These are phyloP conservation scores for Macrophomina phaseolina DNA, from an alignment of 2,329 filamentous ascomycete genomes.

Conservation along the genomic window DNA sequence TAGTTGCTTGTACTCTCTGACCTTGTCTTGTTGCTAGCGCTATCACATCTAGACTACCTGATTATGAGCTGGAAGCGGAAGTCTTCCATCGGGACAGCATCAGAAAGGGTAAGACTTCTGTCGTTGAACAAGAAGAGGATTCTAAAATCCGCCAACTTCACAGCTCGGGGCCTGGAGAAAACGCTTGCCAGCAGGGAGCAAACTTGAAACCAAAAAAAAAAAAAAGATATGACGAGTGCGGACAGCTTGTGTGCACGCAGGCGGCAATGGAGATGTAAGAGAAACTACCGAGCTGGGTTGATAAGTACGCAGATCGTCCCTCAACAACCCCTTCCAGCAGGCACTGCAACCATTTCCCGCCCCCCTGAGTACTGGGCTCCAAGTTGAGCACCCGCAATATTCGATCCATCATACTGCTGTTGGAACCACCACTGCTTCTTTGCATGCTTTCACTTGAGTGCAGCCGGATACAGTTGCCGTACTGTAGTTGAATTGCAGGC, in stretches of 20 bases:
- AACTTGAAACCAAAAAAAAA: not conserved
- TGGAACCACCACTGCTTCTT: slow-evolving; percentile 3
- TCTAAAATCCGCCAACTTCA: not conserved
- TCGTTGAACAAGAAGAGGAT: not conserved
- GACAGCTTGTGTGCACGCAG: not conserved
- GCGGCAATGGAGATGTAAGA: not conserved
- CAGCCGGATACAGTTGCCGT: not conserved
- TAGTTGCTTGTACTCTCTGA: not conserved
- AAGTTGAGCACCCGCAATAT: not conserved
- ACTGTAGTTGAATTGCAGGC: not conserved
- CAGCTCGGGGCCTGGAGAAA: not conserved
- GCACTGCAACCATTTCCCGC: not conserved
- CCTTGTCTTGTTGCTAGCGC: not conserved
- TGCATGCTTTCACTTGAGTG: slow-evolving; percentile 2
- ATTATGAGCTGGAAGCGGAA: not conserved
- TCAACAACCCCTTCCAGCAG: not conserved
- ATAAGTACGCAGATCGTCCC: not conserved
- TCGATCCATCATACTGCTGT: slow-evolving; percentile 18
- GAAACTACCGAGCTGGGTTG: not conserved
- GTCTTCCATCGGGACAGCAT: not conserved
- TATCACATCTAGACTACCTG: not conserved
- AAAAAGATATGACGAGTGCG: slow-evolving; percentile 4
- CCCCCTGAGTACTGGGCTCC: not conserved
- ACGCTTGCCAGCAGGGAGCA: not conserved
- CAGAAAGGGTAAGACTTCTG: not conserved